Evolutionary conservation across 2,329 filamentous ascomycete species (phyloP).

Genomic region (Zasmidium angulare): DNA sequence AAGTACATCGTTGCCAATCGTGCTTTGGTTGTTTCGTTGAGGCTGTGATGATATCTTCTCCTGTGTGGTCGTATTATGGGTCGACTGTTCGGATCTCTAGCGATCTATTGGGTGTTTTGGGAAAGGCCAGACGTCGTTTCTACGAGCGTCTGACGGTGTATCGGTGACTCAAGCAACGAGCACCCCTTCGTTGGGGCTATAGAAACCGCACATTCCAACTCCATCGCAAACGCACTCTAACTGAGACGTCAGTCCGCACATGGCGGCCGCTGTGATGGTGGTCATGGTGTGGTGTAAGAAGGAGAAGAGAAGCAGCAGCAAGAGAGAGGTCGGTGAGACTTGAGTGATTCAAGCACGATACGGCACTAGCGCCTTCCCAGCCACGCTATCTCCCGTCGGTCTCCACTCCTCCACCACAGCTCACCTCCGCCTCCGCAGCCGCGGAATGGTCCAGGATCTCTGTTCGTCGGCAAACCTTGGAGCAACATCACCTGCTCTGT

Average conservation of each 20-base stretch:
- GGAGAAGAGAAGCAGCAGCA: slow-evolving; percentile 10
- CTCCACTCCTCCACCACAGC: too few species aligned
- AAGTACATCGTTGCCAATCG: slow-evolving; percentile 50
- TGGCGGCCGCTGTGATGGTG: slow-evolving; percentile 15
- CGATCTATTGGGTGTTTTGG: slow-evolving; percentile 11
- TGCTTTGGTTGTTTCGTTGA: not conserved
- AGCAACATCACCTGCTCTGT: not conserved
- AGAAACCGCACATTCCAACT: slow-evolving; percentile 31
- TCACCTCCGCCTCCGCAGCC: not conserved
- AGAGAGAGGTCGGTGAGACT: not conserved
- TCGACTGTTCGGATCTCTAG: not conserved
- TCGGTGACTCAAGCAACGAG: slow-evolving; percentile 40
- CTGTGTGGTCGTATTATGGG: not conserved
- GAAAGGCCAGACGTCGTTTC: slow-evolving; percentile 20
- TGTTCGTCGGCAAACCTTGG: not conserved
- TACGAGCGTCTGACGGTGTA: slow-evolving; percentile 22
- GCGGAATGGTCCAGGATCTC: not conserved
- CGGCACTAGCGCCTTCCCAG: too few species aligned
- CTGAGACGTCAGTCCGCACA: slow-evolving; percentile 16
- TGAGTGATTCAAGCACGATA: too few species aligned
- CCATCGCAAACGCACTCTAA: slow-evolving; percentile 15
- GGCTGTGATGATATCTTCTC: not conserved
- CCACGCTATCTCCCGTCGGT: too few species aligned
- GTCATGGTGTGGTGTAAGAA: slow-evolving; percentile 18
- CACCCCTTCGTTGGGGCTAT: slow-evolving; percentile 59